Evolutionary conservation across 495 filamentous ascomycete species (phyloP).

Genomic region (Talaromyces thailandensis): DNA sequence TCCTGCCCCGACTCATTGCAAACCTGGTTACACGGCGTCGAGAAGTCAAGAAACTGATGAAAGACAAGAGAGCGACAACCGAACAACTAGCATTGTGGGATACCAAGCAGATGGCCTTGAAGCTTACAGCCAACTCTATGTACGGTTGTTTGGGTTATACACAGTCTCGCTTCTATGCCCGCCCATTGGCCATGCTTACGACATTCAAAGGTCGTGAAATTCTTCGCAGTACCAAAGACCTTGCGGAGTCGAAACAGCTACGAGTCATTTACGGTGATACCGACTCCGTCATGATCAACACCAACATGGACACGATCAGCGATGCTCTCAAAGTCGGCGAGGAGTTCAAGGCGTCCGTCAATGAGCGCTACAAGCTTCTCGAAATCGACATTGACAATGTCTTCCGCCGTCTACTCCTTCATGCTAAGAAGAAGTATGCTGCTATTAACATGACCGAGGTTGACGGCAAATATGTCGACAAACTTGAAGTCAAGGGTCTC

Average conservation of each 20-base stretch:
- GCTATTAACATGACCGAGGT: slow-evolving; percentile 88
- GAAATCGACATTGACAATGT: slow-evolving; percentile 99
- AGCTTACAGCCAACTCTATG: slow-evolving; percentile 98
- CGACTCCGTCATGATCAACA: slow-evolving; percentile 99
- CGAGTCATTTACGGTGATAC: slow-evolving; percentile 98
- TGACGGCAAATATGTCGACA: slow-evolving; percentile 84
- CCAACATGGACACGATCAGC: slow-evolving; percentile 85
- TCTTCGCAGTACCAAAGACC: slow-evolving; percentile 85
- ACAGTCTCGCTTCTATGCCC: slow-evolving; percentile 91
- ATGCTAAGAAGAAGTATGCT: slow-evolving; percentile 99
- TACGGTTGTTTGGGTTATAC: slow-evolving; percentile 97
- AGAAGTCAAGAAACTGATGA: slow-evolving; percentile 94
- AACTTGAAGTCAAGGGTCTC: slow-evolving; percentile 95
- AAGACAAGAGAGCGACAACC: slow-evolving; percentile 74
- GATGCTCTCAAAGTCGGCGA: slow-evolving; percentile 84
- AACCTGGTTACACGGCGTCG: slow-evolving; percentile 79
- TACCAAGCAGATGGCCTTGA: slow-evolving; percentile 92
- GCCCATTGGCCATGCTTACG: slow-evolving; percentile 89
- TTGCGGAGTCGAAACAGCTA: slow-evolving; percentile 79
- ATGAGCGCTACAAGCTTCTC: slow-evolving; percentile 78
- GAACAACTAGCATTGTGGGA: slow-evolving; percentile 94
- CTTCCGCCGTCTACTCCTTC: slow-evolving; percentile 84
- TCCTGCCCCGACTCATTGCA: slow-evolving; percentile 82
- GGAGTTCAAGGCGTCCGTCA: slow-evolving; percentile 72
- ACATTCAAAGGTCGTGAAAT: slow-evolving; percentile 98